A percentile compares a stretch with the other conserved stretches of the same genome.
Evolutionary conservation across 2,329 filamentous ascomycete genomes (phyloP).

Genomic region (Coleophoma crateriformis): DNA sequence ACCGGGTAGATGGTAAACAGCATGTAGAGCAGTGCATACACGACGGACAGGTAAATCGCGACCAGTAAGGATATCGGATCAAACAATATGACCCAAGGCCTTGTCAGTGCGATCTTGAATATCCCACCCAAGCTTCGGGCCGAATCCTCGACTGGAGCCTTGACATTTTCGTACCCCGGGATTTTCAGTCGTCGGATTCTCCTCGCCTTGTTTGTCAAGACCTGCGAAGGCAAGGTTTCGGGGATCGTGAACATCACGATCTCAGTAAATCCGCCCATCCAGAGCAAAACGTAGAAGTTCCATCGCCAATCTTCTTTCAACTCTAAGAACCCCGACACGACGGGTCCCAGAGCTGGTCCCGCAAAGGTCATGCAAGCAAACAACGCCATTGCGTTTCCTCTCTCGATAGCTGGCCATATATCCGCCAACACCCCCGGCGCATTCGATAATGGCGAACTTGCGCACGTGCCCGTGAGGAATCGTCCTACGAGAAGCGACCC

Average conservation of each 20-base stretch:
- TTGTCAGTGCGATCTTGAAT: conserved; percentile 37
- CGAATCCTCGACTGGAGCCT: conserved; percentile 40
- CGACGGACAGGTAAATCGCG: conserved; percentile 10
- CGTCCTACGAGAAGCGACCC: conserved; percentile 48
- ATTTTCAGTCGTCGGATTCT: conserved; percentile 43
- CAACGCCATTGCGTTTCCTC: conserved; percentile 4
- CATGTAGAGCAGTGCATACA: conserved; percentile 23
- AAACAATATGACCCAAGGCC: conserved; percentile 2
- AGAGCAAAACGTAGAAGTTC: conserved; percentile 43
- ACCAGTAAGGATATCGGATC: conserved; percentile 1
- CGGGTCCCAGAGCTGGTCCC: conserved; percentile 41
- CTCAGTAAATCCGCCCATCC: conserved; percentile 32
- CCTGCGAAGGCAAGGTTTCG: conserved; percentile 45
- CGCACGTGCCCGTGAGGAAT: conserved; percentile 55
- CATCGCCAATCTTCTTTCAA: conserved; percentile 47
- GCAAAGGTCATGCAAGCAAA: conserved; percentile 52
- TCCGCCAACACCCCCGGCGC: conserved; percentile 3
- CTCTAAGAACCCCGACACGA: conserved; percentile 51
- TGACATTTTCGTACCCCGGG: conserved; percentile 45
- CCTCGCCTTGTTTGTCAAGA: conserved; percentile 47
- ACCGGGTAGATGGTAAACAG: conserved; percentile 25
- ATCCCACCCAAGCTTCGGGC: conserved; percentile 36
- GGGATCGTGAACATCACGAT: conserved; percentile 51
- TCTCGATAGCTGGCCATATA: background rate
- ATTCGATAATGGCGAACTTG: conserved; percentile 39